Conservation (phyloP, 2,329 filamentous ascomycete genomes). For the Botrytis porri region DNA sequence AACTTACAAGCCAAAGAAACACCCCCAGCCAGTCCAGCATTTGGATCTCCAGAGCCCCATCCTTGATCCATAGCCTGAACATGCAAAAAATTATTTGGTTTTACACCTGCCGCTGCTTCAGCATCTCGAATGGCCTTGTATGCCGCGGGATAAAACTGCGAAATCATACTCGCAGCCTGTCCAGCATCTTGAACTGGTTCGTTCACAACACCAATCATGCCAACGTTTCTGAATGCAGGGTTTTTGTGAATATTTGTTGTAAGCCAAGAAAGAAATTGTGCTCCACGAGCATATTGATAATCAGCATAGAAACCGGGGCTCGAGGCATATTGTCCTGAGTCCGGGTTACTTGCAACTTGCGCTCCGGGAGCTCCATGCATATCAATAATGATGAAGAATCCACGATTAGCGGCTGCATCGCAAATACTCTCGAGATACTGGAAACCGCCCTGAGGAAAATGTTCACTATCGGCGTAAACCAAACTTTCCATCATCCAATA, state of each 20-base stretch:
- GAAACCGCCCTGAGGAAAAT: constrained; percentile 48
- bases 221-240: constrained; percentile 52
- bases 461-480: constrained; percentile 43
- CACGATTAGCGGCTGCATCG: constrained; percentile 43
- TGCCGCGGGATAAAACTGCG: constrained; percentile 49
- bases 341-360: constrained; percentile 43
- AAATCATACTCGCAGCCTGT: constrained; percentile 40
- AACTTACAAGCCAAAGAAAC: constrained; percentile 44
- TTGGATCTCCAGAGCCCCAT: constrained; percentile 57
- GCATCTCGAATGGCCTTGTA: constrained; percentile 48
- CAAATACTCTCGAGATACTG: constrained; percentile 45
- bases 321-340: constrained; percentile 37
- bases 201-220: constrained; percentile 58
- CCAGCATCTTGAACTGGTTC: constrained; percentile 45
- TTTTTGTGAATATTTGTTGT: constrained; percentile 48
- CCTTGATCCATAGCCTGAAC: constrained; percentile 52
- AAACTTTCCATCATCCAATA: constrained; percentile 50
- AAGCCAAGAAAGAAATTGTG: constrained; percentile 55
- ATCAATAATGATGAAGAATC: constrained; percentile 50
- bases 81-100: constrained; percentile 47
- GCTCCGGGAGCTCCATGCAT: constrained; percentile 49
- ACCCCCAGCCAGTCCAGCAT: constrained; percentile 43
- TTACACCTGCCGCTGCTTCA: constrained; percentile 46
- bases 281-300: constrained; percentile 53
- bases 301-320: constrained; percentile 53